Base-by-base conservation (phyloP, 2,329 filamentous ascomycete species). In the Cercospora sojina region DNA sequence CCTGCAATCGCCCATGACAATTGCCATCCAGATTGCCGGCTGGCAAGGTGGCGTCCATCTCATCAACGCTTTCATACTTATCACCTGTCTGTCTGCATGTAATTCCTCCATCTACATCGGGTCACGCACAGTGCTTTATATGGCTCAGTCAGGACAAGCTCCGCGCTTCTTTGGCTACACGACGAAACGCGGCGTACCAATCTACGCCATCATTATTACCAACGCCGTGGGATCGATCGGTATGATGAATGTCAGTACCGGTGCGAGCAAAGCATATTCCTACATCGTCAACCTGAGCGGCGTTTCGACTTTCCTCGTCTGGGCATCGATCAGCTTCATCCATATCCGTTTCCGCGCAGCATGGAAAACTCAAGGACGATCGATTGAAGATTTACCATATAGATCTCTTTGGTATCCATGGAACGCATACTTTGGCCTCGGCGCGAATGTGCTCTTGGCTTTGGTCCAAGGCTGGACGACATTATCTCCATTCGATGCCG, bases 31-130 rank as follows among this genome's bases (percentile, higher is more conserved):
- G 68, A 91, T 87, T 66, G 91, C 90, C 1, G 90, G 90, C 1
- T 93, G 89, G 86, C 78, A 89, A 63, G 87, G 86, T 27, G 91
- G 89, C 63, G 89, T 90, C 0, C 87, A 93, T 74, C 84, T 93
- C 1, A 90, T 93, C 80, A 93, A 93, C 70, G 89, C 88, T 43
- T 89, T 92, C 73, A 91, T 92, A 72, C 84, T 93, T 59, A 81
- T 91, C 8, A 91, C 90, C 12, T 90, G 90, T 64, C 65, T 74
- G 3, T 66, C 85, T 0, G 89, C 90, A 18, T 86, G 90, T 71
- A 93, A 93, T 78, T 88, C 86, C 61, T 90, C 88, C 8, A 90
- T 93, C 68, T 93, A 93, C 76, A 91, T 93, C 70, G 88, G 87
- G 53, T 91, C 89, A 3, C 86, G 91, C 23, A 93, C 90, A 0